These are phyloP conservation scores for Daldinia concentrica DNA, from an alignment of 495 filamentous ascomycete species.

Conservation along the genomic window DNA sequence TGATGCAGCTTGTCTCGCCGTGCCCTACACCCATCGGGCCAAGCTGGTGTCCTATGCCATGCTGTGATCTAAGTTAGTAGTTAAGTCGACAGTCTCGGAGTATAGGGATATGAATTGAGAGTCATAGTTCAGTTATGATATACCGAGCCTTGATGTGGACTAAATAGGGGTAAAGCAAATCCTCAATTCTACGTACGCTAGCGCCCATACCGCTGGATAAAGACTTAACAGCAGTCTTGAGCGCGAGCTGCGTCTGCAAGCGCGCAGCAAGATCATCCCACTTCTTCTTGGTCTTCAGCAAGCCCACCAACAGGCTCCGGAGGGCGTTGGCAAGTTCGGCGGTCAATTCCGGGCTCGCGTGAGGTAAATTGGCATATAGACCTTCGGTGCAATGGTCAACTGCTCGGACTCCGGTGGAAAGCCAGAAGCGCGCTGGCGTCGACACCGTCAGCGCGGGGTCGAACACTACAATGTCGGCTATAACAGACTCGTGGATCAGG, in stretches of 20 bases:
- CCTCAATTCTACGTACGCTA: slow-evolving; percentile 40
- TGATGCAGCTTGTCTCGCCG: slow-evolving; percentile 72
- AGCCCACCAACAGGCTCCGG: slow-evolving; percentile 58
- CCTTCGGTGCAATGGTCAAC: slow-evolving; percentile 74
- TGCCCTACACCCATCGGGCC: slow-evolving; percentile 72
- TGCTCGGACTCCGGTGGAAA: slow-evolving; percentile 68
- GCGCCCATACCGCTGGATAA: slow-evolving; percentile 54
- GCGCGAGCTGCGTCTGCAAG: slow-evolving; percentile 49
- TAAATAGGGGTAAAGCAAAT: background rate
- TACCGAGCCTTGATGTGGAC: background rate
- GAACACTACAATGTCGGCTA: slow-evolving; percentile 65
- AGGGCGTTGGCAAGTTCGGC: slow-evolving; percentile 56
- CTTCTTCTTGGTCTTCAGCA: slow-evolving; percentile 60
- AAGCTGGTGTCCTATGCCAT: slow-evolving; percentile 74
- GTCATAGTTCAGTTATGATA: background rate
- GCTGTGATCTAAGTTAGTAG: slow-evolving; percentile 28
- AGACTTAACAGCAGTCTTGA: slow-evolving; percentile 43
- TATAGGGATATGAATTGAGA: background rate
- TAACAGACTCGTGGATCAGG: slow-evolving; percentile 58
- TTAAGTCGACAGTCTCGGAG: background rate
- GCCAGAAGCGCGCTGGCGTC: slow-evolving; percentile 68
- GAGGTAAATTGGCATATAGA: slow-evolving; percentile 55
- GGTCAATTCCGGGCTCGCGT: slow-evolving; percentile 47
- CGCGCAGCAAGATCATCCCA: slow-evolving; percentile 58
- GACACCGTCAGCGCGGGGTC: slow-evolving; percentile 64